phyloP scores from a whole-genome alignment of 371 early-diverging fungal species.

The Capillidium rhysosporum region DNA sequence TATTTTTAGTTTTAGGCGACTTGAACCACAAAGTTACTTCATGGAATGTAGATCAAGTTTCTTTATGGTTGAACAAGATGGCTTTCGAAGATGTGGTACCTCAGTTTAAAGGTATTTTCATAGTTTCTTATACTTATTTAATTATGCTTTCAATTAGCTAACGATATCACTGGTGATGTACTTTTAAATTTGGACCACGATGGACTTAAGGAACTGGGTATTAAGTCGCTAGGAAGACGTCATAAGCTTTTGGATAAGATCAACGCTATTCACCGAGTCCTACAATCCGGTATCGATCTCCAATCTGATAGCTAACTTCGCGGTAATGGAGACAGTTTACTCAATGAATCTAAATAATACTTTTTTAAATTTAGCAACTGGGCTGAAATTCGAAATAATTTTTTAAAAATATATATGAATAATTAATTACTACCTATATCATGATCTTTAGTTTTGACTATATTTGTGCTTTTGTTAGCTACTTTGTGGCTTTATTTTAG shows the following conservation, averaged over 20 bases:
- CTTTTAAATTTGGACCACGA: conserved; percentile 78
- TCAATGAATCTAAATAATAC: too few relatives aligned
- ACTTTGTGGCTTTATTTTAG: too few relatives aligned
- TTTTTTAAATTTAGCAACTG: too few relatives aligned
- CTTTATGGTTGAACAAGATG: not conserved
- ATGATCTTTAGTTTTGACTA: too few relatives aligned
- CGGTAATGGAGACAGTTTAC: too few relatives aligned
- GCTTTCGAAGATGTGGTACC: not conserved
- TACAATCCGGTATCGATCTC: conserved; percentile 26
- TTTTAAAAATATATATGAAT: too few relatives aligned
- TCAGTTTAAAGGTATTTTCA: not conserved
- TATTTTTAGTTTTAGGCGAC: not conserved
- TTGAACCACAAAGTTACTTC: not conserved
- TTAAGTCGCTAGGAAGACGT: conserved; percentile 73
- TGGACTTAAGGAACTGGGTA: conserved; percentile 63
- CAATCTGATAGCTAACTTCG: too few relatives aligned
- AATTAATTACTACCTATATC: too few relatives aligned
- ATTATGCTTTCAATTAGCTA: conserved; percentile 25
- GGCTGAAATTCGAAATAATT: too few relatives aligned
- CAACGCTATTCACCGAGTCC: conserved; percentile 40
- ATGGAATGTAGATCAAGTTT: not conserved
- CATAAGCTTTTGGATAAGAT: conserved; percentile 44
- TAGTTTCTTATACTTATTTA: not conserved
- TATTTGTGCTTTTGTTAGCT: too few relatives aligned
- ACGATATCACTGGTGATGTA: conserved; percentile 80